These are phyloP conservation scores for Penstemon barbatus DNA, from an alignment of 257 asterid genomes.

Conservation along the genomic window DNA sequence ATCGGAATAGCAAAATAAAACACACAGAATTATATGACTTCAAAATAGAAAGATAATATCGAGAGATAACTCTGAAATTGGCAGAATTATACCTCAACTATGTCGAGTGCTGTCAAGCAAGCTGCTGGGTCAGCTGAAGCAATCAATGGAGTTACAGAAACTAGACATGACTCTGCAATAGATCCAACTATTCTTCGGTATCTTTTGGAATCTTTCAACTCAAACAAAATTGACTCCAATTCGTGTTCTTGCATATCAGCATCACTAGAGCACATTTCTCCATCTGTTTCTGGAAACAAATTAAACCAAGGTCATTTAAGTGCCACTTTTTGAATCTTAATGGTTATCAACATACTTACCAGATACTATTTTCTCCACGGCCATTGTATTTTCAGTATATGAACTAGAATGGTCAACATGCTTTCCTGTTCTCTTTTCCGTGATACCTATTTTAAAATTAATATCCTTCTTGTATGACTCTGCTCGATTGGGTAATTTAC, in stretches of 20 bases:
- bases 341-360: slow-evolving; percentile 39
- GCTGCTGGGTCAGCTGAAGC: slow-evolving; percentile 74
- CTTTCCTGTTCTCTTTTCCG: slow-evolving; percentile 43
- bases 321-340: not conserved
- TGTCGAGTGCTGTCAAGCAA: slow-evolving; percentile 69
- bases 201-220: slow-evolving; percentile 73
- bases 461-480: slow-evolving; percentile 57
- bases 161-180: slow-evolving; percentile 75
- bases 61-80: not conserved
- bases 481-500: slow-evolving; percentile 57
- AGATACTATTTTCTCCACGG: slow-evolving; percentile 27
- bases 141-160: slow-evolving; percentile 75
- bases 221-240: slow-evolving; percentile 71
- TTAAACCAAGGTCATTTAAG: slow-evolving; percentile 16
- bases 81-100: slow-evolving; percentile 58
- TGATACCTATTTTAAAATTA: slow-evolving; percentile 34
- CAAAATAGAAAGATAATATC: not conserved
- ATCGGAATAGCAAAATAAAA: slow-evolving; percentile 5
- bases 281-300: slow-evolving; percentile 33
- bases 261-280: slow-evolving; percentile 30
- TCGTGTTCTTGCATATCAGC: slow-evolving; percentile 45
- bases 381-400: slow-evolving; percentile 30
- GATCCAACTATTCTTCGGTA: slow-evolving; percentile 82
- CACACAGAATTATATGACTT: not conserved
- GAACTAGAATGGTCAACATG: slow-evolving; percentile 28